These are phyloP conservation scores for Bothriochloa decipiens DNA, from an alignment of 176 grass and related monocot genomes.

Conservation along the genomic window DNA sequence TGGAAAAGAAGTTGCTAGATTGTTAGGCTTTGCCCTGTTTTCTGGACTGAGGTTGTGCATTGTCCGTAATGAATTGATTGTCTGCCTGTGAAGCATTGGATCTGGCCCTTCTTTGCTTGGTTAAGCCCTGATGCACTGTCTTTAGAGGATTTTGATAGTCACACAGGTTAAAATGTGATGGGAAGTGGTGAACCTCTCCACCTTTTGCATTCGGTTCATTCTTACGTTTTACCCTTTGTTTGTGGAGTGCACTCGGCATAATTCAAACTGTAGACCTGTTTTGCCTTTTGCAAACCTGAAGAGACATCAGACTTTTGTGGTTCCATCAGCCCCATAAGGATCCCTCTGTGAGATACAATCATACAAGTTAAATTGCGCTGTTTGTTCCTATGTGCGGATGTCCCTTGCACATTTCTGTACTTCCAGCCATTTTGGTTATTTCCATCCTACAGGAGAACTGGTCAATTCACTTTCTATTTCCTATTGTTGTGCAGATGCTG, in stretches of 20 bases:
- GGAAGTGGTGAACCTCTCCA: background rate
- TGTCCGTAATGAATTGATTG: background rate
- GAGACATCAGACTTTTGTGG: background rate
- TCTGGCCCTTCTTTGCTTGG: background rate
- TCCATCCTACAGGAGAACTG: background rate
- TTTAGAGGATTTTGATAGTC: background rate
- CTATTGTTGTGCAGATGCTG: slow-evolving; percentile 61
- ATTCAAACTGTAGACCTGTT: background rate
- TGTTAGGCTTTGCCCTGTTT: background rate
- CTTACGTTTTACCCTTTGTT: background rate
- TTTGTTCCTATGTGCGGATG: background rate
- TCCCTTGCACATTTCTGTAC: background rate
- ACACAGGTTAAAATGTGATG: background rate
- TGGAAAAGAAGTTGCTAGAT: background rate
- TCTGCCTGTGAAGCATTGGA: background rate
- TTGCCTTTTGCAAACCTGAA: background rate
- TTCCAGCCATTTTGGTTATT: background rate
- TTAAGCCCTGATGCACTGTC: background rate
- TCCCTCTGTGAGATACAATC: background rate
- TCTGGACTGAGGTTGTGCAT: background rate
- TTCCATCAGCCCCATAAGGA: background rate
- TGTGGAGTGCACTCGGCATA: background rate
- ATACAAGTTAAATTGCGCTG: background rate
- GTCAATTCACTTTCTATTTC: slow-evolving; percentile 28
- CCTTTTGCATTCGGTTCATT: background rate